phyloP scores from a whole-genome alignment of 805 yeast species.

The Torulaspora maleeae region DNA sequence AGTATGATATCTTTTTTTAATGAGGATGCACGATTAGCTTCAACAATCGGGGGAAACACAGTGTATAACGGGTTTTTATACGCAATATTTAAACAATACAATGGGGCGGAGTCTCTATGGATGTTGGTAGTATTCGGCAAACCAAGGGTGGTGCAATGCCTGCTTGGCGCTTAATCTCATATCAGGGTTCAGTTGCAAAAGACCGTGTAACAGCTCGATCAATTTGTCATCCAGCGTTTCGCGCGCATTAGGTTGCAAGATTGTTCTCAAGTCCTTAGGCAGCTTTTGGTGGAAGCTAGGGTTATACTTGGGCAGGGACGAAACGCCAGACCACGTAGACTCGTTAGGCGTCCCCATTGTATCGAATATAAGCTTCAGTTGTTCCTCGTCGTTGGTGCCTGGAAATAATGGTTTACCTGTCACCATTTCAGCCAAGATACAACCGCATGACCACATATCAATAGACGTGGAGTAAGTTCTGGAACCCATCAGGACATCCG shows the following conservation, averaged over 20 bases:
- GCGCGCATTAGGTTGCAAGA: conserved; percentile 30
- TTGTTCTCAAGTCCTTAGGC: conserved; percentile 53
- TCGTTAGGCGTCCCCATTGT: conserved; percentile 92
- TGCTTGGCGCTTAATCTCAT: conserved; percentile 48
- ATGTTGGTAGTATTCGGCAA: conserved; percentile 34
- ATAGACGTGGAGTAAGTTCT: conserved; percentile 97
- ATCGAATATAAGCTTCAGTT: conserved; percentile 88
- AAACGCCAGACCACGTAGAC: conserved; percentile 91
- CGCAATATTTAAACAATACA: neutral
- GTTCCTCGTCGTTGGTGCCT: conserved; percentile 97
- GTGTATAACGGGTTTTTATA: neutral
- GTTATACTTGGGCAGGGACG: conserved; percentile 86
- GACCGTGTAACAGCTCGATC: conserved; percentile 32
- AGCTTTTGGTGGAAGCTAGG: conserved; percentile 90
- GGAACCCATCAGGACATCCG: conserved; percentile 92
- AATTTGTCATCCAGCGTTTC: conserved; percentile 28
- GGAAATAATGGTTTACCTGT: conserved; percentile 93
- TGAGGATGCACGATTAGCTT: neutral
- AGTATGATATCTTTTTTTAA: conserved; percentile 18
- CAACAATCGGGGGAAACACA: neutral
- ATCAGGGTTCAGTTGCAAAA: conserved; percentile 52
- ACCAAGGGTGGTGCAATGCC: conserved; percentile 45
- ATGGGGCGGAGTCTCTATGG: neutral
- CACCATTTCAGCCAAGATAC: conserved; percentile 97
- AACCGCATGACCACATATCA: conserved; percentile 98